A percentile compares a stretch with the other conserved stretches of the same genome.
Conservation (phyloP, 192 early-diverging fungal genomes). For the Entomortierella chlamydospora region DNA sequence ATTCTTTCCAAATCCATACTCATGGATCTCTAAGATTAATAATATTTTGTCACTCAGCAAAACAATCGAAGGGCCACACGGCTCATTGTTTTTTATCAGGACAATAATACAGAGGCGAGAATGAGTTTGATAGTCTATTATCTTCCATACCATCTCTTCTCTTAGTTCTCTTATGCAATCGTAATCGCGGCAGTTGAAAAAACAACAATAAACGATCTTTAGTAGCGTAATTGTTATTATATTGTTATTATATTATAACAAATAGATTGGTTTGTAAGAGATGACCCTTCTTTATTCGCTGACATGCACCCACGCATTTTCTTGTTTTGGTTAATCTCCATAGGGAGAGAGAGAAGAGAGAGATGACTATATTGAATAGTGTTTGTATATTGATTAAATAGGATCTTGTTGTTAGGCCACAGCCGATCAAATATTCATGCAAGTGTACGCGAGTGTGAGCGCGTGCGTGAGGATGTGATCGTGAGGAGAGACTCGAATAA, state of each 20-base stretch:
- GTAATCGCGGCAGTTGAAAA: conserved; percentile 24
- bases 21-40: neutral
- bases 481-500: neutral
- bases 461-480: conserved; percentile 9
- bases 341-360: too few species aligned
- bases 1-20: neutral
- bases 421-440: conserved; percentile 5
- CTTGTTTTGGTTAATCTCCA: too few species aligned
- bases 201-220: neutral
- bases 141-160: neutral
- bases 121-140: neutral
- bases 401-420: neutral
- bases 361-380: neutral
- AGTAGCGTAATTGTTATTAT: too few species aligned
- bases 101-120: neutral
- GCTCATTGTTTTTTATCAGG: neutral
- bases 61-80: conserved; percentile 4
- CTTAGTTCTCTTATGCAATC: conserved; percentile 6
- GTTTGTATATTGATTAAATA: neutral
- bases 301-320: neutral
- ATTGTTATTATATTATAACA: neutral
- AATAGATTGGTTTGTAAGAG: neutral
- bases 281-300: neutral
- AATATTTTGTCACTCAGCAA: neutral
- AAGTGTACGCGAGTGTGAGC: conserved; percentile 1